A percentile compares a stretch with the other conserved stretches of the same genome.
Conservation (phyloP, 1,284 basidiomycete species). For the Sanghuangporus sanghuang region DNA sequence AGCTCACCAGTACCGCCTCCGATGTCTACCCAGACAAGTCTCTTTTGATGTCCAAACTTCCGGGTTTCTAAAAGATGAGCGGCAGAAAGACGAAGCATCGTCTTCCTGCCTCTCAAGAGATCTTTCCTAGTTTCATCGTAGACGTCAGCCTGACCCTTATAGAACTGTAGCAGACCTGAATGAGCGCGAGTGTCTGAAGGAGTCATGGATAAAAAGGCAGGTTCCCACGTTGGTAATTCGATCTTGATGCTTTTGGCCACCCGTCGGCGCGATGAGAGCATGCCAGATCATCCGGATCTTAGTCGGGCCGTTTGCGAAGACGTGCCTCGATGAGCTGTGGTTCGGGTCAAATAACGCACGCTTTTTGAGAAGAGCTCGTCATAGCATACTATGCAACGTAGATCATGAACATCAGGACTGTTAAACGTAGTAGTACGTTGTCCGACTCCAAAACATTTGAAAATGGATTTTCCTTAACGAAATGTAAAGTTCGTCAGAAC, state of each 20-base stretch:
- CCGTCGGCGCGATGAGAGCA: slow-evolving; percentile 40
- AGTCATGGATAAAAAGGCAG: no score
- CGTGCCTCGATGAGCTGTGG: background rate
- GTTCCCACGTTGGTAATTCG: slow-evolving; percentile 37
- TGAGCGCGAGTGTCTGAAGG: background rate
- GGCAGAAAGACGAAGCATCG: slow-evolving; percentile 66
- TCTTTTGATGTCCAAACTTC: slow-evolving; percentile 36
- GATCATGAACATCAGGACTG: background rate
- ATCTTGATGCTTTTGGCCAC: slow-evolving; percentile 34
- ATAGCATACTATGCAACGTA: background rate
- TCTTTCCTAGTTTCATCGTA: slow-evolving; percentile 61
- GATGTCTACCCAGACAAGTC: slow-evolving; percentile 77
- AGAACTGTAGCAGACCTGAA: slow-evolving; percentile 38
- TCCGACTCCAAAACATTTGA: background rate
- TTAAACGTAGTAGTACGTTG: background rate
- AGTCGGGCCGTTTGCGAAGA: background rate
- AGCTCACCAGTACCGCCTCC: slow-evolving; percentile 70
- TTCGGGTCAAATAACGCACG: no score
- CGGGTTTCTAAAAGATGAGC: slow-evolving; percentile 56
- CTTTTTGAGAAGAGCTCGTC: no score
- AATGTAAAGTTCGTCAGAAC: background rate
- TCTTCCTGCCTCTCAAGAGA: slow-evolving; percentile 64
- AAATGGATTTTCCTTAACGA: background rate
- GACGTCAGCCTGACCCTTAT: slow-evolving; percentile 63
- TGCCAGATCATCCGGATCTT: slow-evolving; percentile 41